Conservation (phyloP, 78 protist species). For the Cavenderia fasciculata region DNA sequence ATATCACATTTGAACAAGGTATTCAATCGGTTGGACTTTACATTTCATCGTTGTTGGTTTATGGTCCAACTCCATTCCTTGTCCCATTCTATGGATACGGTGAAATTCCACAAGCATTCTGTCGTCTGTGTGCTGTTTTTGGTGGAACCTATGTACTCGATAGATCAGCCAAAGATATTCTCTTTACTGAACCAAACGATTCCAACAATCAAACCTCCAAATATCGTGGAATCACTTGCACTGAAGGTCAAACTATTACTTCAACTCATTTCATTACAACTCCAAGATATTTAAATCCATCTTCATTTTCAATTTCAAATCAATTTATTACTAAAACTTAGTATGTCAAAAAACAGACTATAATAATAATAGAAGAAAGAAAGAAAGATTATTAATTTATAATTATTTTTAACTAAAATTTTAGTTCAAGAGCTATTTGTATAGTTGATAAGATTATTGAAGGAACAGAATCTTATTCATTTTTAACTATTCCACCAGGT, state of each 20-base stretch:
- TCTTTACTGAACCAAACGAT: neutral
- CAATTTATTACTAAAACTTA: too few species aligned
- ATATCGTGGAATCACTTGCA: neutral
- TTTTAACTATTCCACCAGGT: slow-evolving; percentile 57
- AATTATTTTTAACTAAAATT: neutral
- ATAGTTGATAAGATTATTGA: slow-evolving; percentile 12
- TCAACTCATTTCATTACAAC: slow-evolving; percentile 22
- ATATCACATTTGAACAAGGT: slow-evolving; percentile 27
- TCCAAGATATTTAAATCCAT: too few species aligned
- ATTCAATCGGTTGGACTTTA: slow-evolving; percentile 13
- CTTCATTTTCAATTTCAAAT: too few species aligned
- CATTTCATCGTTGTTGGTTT: slow-evolving; percentile 67
- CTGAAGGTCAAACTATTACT: slow-evolving; percentile 41
- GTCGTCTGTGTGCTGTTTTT: slow-evolving; percentile 81
- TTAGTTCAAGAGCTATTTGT: slow-evolving; percentile 56
- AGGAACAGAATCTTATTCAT: slow-evolving; percentile 17
- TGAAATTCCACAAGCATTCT: slow-evolving; percentile 84
- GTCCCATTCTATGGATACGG: slow-evolving; percentile 75
- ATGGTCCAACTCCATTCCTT: slow-evolving; percentile 74
- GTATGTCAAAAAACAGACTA: too few species aligned
- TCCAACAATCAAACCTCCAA: neutral
- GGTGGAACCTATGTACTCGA: slow-evolving; percentile 77
- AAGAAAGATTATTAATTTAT: neutral
- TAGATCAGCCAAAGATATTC: too few species aligned
- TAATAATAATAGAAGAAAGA: neutral